Evolutionary conservation across 2,329 filamentous ascomycete genomes (phyloP), one percentile per base, ranked within the genome.

Genomic region (Cytospora chrysosperma): DNA sequence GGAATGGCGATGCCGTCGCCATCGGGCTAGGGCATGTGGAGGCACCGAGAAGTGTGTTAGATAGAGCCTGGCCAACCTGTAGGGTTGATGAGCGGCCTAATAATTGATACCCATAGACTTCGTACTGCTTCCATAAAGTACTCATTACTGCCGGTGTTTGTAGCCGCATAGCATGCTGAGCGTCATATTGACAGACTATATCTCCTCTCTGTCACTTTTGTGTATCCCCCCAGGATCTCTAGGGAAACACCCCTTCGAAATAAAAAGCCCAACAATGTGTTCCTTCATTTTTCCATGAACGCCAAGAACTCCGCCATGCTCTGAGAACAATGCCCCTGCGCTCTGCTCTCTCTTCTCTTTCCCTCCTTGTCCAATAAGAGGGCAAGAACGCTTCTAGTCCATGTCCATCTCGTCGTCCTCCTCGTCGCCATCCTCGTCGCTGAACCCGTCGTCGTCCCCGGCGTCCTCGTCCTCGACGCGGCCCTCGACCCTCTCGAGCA

Each of bases 401-500:
- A 77, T 74, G 63, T 80, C 78, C 75, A 80, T 78, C 17, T 72
- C 43, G 76, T 75, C 75, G 19, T 72, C 37, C 49, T 76, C 75
- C 49, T 76, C 75, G 27, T 76, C 78, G 53, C 67, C 71, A 17
- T 60, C 72, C 28, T 70, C 72, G 51, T 74, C 68, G 55, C 69
- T 69, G 30, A 67, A 67, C 8, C 53, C 61, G 28, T 70, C 68
- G 55, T 67, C 63, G 54, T 67, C 73, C 47, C 72, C 72, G 13
- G 72, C 73, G 24, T 75, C 76, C 50, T 66, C 71, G 40, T 66
- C 71, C 30, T 70, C 69, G 34, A 72, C 54, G n/a, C 55, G 54
- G 40, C 63, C 61, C 34, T 37, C 56, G 51, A 58, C 59, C 30
- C 17, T 54, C 67, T 43, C 57, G 37, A 37, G 32, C 57, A 6